Percentiles rank a stretch among this genome's conserved stretches.
Evolutionary conservation across 2,329 filamentous ascomycete genomes (phyloP).

Genomic region (Sporothrix brunneoviolacea): DNA sequence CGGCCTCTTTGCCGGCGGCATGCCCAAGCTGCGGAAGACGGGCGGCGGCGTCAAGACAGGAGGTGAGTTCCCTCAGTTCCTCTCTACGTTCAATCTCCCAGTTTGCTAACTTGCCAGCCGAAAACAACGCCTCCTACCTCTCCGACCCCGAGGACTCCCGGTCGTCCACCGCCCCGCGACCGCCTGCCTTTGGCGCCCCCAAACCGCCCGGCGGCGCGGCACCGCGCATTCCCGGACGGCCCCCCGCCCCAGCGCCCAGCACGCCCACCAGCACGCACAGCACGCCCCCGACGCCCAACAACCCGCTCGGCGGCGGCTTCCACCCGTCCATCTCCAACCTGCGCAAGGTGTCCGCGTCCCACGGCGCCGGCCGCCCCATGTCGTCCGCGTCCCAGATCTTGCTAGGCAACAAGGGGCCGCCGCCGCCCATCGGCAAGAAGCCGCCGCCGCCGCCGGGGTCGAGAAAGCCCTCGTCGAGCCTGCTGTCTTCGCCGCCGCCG

Average conservation of each 20-base stretch:
- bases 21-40: slow-evolving; percentile 88
- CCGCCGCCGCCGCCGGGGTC: slow-evolving; percentile 56
- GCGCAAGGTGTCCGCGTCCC: slow-evolving; percentile 45
- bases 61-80: slow-evolving; percentile 32
- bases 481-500: slow-evolving; percentile 3
- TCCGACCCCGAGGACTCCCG: slow-evolving; percentile 68
- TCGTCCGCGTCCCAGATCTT: slow-evolving; percentile 51
- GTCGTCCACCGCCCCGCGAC: slow-evolving; percentile 43
- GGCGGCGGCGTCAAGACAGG: slow-evolving; percentile 75
- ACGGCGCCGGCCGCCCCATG: slow-evolving; percentile 45
- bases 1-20: slow-evolving; percentile 86
- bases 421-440: slow-evolving; percentile 73
- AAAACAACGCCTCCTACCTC: slow-evolving; percentile 63
- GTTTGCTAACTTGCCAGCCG: slow-evolving; percentile 37
- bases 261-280: slow-evolving; percentile 24
- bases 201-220: slow-evolving; percentile 52
- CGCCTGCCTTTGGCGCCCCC: slow-evolving; percentile 48
- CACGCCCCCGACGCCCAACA: background rate
- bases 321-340: slow-evolving; percentile 53
- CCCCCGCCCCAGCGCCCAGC: slow-evolving; percentile 42
- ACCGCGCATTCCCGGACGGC: slow-evolving; percentile 51
- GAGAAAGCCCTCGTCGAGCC: slow-evolving; percentile 45
- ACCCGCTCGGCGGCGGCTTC: slow-evolving; percentile 24
- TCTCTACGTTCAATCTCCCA: background rate
- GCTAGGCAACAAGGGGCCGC: slow-evolving; percentile 55